Percentiles rank a stretch among this genome's conserved stretches.
Evolutionary conservation across 768 basidiomycete species (phyloP).

Genomic region (Tubosaeta sp.): DNA sequence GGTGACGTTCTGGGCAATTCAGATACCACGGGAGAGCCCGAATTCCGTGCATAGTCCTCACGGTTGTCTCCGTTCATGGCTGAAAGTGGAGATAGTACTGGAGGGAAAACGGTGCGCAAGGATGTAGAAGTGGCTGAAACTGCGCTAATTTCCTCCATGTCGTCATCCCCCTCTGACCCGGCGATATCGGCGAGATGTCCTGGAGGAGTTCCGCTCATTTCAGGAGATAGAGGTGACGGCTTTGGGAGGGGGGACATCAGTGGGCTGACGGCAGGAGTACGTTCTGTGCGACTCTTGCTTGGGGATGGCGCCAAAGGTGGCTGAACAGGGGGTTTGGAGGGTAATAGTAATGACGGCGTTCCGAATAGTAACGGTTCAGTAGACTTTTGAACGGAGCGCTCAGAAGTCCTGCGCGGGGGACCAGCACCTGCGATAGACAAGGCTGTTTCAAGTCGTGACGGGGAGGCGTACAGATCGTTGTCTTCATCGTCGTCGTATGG

Average conservation of each 20-base stretch:
- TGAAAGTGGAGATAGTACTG: slow-evolving; percentile 12
- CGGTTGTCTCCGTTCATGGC: slow-evolving; percentile 12
- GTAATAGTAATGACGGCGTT: slow-evolving; percentile 30
- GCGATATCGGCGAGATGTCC: background rate
- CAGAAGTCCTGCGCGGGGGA: slow-evolving; percentile 25
- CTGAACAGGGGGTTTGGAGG: slow-evolving; percentile 5
- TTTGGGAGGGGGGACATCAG: slow-evolving; percentile 3
- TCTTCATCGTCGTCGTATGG: slow-evolving; percentile 16
- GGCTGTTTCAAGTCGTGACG: slow-evolving; percentile 59
- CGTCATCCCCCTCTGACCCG: slow-evolving; percentile 30
- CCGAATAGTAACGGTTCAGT: slow-evolving; percentile 35
- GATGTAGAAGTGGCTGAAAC: background rate
- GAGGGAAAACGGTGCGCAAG: background rate
- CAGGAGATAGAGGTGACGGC: background rate
- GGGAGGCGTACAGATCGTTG: slow-evolving; percentile 49
- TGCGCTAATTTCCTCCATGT: slow-evolving; percentile 37
- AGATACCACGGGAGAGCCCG: background rate
- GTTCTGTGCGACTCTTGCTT: background rate
- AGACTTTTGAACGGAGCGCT: slow-evolving; percentile 9
- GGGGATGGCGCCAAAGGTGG: background rate
- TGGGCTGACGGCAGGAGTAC: background rate
- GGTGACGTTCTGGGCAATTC: slow-evolving; percentile 5
- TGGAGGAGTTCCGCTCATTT: background rate
- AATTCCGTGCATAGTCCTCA: slow-evolving; percentile 2
- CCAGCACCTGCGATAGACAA: slow-evolving; percentile 63